Evolutionary conservation across 139 green algal genomes (phyloP).

Genomic region (Mesotaenium endlicherianum): DNA sequence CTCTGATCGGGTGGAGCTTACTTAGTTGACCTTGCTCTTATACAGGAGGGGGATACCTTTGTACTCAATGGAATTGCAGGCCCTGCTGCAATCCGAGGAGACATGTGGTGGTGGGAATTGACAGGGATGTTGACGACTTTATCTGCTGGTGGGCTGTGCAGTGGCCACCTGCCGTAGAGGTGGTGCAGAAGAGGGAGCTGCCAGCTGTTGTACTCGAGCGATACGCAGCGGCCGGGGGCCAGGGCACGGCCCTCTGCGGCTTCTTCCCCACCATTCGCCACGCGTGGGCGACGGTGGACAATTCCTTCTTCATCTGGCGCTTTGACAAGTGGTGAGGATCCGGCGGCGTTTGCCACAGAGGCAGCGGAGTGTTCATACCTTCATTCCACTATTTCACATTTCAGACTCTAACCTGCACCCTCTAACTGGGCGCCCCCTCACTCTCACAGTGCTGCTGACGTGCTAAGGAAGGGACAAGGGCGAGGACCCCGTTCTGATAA

Average conservation of each 20-base stretch:
- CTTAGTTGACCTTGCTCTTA: too few relatives aligned
- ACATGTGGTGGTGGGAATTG: neutral
- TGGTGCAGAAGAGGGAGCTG: conserved; percentile 3
- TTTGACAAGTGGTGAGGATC: conserved; percentile 64
- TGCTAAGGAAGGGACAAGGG: too few relatives aligned
- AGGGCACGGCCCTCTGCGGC: conserved; percentile 65
- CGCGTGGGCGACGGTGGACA: conserved; percentile 90
- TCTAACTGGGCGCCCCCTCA: too few relatives aligned
- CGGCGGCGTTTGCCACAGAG: too few relatives aligned
- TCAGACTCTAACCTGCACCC: too few relatives aligned
- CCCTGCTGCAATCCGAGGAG: neutral
- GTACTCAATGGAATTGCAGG: neutral
- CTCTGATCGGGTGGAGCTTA: too few relatives aligned
- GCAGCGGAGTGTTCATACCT: too few relatives aligned
- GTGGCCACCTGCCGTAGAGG: conserved; percentile 40
- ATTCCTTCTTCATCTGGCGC: conserved; percentile 87
- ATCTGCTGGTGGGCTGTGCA: too few relatives aligned
- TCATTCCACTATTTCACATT: too few relatives aligned
- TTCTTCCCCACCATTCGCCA: conserved; percentile 78
- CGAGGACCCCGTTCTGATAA: too few relatives aligned
- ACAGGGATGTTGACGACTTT: too few relatives aligned
- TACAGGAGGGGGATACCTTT: neutral
- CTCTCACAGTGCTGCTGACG: too few relatives aligned
- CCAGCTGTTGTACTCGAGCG: conserved; percentile 29
- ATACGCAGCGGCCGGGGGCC: conserved; percentile 17